A percentile compares a stretch with the other conserved stretches of the same genome.
phyloP scores from a whole-genome alignment of 2,329 filamentous ascomycete genomes.

The Colletotrichum cuscutae region DNA sequence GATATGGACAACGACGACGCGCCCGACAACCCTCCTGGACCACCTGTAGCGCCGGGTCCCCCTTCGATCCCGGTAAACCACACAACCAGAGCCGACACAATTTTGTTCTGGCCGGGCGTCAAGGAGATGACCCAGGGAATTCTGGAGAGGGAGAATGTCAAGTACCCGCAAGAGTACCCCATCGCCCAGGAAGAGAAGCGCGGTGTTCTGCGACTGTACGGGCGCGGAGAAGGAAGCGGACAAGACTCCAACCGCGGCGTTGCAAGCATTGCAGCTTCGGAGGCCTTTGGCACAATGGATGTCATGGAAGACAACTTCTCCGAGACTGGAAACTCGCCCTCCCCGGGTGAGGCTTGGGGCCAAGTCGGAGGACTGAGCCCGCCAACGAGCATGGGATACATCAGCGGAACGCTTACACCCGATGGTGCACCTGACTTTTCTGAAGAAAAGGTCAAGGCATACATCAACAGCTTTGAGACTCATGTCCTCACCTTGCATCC shows the following conservation, averaged over 20 bases:
- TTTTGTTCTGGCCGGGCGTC: slow-evolving; percentile 80
- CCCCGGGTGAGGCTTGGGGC: slow-evolving; percentile 68
- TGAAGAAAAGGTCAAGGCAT: slow-evolving; percentile 58
- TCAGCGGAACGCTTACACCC: slow-evolving; percentile 49
- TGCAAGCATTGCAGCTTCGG: slow-evolving; percentile 16
- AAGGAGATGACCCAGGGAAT: slow-evolving; percentile 67
- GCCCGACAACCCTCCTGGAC: slow-evolving; percentile 54
- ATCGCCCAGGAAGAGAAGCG: slow-evolving; percentile 79
- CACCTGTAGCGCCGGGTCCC: slow-evolving; percentile 65
- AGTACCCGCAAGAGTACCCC: slow-evolving; percentile 76
- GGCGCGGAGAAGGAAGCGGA: slow-evolving; percentile 80
- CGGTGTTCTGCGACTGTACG: slow-evolving; percentile 79
- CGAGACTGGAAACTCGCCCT: slow-evolving; percentile 64
- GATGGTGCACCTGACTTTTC: slow-evolving; percentile 67
- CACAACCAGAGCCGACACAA: slow-evolving; percentile 86
- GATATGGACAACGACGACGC: slow-evolving; percentile 58
- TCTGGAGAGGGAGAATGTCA: slow-evolving; percentile 60
- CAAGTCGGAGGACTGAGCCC: slow-evolving; percentile 64
- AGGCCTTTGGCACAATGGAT: slow-evolving; percentile 51
- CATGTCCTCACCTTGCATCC: slow-evolving; percentile 75
- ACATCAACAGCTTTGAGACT: slow-evolving; percentile 67
- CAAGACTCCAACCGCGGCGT: slow-evolving; percentile 49
- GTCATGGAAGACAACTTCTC: slow-evolving; percentile 56
- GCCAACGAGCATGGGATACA: slow-evolving; percentile 46
- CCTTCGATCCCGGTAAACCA: slow-evolving; percentile 85